Conservation (phyloP, 2,329 filamentous ascomycete species). For the Phaeosphaeriaceae sp. region DNA sequence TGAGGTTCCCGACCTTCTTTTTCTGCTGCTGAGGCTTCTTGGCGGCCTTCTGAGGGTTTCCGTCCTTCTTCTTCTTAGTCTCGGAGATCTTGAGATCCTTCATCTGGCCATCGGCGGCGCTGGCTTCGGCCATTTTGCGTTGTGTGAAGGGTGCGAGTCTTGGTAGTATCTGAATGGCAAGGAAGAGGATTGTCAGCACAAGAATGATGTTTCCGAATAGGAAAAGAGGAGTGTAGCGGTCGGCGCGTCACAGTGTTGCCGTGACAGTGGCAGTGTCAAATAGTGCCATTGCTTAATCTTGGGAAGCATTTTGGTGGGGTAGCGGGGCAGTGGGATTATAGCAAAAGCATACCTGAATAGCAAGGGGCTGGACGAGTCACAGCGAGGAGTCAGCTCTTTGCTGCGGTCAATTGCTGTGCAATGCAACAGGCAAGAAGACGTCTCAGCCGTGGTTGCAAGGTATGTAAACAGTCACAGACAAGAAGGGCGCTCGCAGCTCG, state of each 20-base stretch:
- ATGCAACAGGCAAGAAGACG: slow-evolving; percentile 11
- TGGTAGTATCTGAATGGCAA: not conserved
- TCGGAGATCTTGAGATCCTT: slow-evolving; percentile 53
- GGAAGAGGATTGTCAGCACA: slow-evolving; percentile 15
- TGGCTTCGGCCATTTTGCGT: slow-evolving; percentile 42
- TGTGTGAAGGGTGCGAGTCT: not conserved
- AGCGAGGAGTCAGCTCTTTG: slow-evolving; percentile 8
- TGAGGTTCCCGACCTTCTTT: slow-evolving; percentile 50
- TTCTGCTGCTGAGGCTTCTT: slow-evolving; percentile 58
- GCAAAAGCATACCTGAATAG: slow-evolving; percentile 25
- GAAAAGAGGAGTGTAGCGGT: not conserved
- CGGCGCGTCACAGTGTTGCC: not conserved
- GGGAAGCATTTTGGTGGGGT: slow-evolving; percentile 36
- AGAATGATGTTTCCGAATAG: not conserved
- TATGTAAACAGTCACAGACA: slow-evolving; percentile 32
- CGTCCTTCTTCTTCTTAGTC: slow-evolving; percentile 48
- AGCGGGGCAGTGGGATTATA: slow-evolving; percentile 35
- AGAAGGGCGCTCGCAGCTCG: slow-evolving; percentile 20
- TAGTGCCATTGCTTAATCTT: not conserved
- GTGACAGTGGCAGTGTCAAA: not conserved
- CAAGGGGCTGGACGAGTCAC: slow-evolving; percentile 24
- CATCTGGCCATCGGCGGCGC: slow-evolving; percentile 54
- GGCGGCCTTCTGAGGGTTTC: slow-evolving; percentile 36
- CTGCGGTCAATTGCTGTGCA: slow-evolving; percentile 7
- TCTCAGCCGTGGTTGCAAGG: not conserved